Base-by-base conservation (phyloP, 106 monocot species). In the Agapanthus africanus region DNA sequence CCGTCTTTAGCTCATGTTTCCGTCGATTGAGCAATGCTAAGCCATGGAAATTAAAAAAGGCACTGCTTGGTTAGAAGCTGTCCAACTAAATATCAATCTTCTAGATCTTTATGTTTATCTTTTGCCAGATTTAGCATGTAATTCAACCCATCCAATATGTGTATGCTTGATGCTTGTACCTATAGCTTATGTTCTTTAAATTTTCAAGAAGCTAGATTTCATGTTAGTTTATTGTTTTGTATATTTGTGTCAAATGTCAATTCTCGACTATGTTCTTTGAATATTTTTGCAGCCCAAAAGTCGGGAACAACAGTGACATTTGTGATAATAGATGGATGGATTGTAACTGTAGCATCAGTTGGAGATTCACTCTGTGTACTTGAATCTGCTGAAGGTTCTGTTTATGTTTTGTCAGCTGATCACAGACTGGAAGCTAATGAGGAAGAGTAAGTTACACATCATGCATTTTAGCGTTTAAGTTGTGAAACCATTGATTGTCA, bases 221-320 rank as follows among this genome's bases (percentile, higher is more conserved):
- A n/a, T n/a, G 87, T 67, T 73, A 23, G 21, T 37, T 64, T 10
- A 18, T 37, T 22, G 26, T 44, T 66, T 66, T 6, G 4, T 38
- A 35, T 25, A 39, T 64, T 33, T 39, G 27, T 8, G 27, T 66
- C 4, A 40, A 1, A 27, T 44, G 26, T 7, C 4, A 40, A 41
- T n/a, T 65, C 65, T 40, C 35, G 26, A 66, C 26, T 28, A 21
- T 41, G 9, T 18, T 44, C 65, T 40, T 40, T 11, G 50, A 30
- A 54, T 65, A 9, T 27, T 32, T 69, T 67, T 77, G 40, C 85
- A 95, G 95, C 78, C 19, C 80, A 77, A 62, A 59, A 72, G 51
- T 95, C 95, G 16, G 95, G 95, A 61, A 95, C 95, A 54, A 95
- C 95, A 27, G 95, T 86, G 30, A 95, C 95, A 74, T 81, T 91